phyloP scores from a whole-genome alignment of 148 eudicot species.

The Cornus florida region DNA sequence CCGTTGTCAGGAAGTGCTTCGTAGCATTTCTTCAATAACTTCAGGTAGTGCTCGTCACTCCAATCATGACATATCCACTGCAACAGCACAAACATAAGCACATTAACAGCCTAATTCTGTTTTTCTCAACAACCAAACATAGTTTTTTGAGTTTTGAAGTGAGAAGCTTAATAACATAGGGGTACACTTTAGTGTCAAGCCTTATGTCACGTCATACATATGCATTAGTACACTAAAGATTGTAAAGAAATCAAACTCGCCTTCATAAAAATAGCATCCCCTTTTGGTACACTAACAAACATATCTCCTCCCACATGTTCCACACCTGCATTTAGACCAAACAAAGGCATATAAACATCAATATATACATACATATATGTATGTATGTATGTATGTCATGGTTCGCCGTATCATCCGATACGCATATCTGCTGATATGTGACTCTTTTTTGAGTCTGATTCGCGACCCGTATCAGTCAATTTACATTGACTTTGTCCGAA shows the following conservation, averaged over 20 bases:
- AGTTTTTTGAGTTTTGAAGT: too few relatives aligned
- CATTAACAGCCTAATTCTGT: background rate
- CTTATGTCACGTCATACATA: background rate
- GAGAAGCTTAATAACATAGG: background rate
- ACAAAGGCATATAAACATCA: background rate
- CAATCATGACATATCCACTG: slow-evolving; percentile 96
- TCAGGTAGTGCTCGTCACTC: slow-evolving; percentile 84
- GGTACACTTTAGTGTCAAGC: background rate
- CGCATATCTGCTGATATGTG: too few relatives aligned
- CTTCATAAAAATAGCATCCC: slow-evolving; percentile 94
- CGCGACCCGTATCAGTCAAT: too few relatives aligned
- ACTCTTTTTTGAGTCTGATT: too few relatives aligned
- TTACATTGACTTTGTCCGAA: too few relatives aligned
- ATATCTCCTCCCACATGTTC: slow-evolving; percentile 94
- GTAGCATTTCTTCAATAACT: slow-evolving; percentile 74
- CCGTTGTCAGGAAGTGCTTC: slow-evolving; percentile 72
- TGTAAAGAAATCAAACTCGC: slow-evolving; percentile 23
- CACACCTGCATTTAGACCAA: slow-evolving; percentile 38
- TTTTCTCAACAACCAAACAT: too few relatives aligned
- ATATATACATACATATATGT: background rate
- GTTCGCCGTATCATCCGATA: too few relatives aligned
- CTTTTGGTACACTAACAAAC: slow-evolving; percentile 84
- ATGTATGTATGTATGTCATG: background rate
- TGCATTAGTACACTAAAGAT: background rate
- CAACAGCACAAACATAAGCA: background rate